These are phyloP conservation scores for Phytopythium oedochilum DNA, from an alignment of 352 stramenopile species.

Conservation along the genomic window DNA sequence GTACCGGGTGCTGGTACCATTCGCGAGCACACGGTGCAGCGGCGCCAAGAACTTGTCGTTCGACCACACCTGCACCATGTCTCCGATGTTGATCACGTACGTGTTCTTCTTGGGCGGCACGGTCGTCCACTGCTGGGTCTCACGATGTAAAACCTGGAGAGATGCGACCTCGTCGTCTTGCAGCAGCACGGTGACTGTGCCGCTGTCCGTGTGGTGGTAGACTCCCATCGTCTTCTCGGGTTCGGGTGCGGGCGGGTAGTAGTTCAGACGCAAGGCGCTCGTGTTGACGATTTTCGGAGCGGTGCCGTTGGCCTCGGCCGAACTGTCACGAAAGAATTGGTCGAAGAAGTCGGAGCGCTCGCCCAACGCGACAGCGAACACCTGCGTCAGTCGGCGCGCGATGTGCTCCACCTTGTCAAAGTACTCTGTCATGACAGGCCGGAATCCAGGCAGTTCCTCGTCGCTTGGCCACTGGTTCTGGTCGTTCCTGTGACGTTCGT, in stretches of 20 bases:
- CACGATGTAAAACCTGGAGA: conserved; percentile 49
- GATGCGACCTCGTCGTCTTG: conserved; percentile 57
- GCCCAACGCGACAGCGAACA: conserved; percentile 50
- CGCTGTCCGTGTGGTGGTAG: conserved; percentile 53
- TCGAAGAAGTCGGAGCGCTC: conserved; percentile 47
- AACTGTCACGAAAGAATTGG: conserved; percentile 34
- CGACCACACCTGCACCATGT: conserved; percentile 57
- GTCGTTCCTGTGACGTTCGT: no score
- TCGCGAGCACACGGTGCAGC: conserved; percentile 45
- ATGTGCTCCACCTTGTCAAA: conserved; percentile 54
- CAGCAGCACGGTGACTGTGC: conserved; percentile 53
- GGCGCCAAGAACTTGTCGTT: conserved; percentile 47
- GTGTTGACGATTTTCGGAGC: no score
- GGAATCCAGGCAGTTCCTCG: conserved; percentile 45
- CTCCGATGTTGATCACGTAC: conserved; percentile 60
- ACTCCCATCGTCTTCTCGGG: conserved; percentile 46
- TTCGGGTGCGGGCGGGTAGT: conserved; percentile 75
- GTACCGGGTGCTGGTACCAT: conserved; percentile 27
- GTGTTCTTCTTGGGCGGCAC: no score
- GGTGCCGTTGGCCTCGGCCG: no score
- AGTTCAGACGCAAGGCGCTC: conserved; percentile 90
- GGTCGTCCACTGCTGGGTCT: conserved; percentile 43
- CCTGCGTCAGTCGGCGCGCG: conserved; percentile 40
- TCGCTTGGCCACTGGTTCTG: conserved; percentile 78
- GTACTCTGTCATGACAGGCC: conserved; percentile 35